phyloP scores from a whole-genome alignment of 2,329 filamentous ascomycete species.

The Fusarium ambrosium region DNA sequence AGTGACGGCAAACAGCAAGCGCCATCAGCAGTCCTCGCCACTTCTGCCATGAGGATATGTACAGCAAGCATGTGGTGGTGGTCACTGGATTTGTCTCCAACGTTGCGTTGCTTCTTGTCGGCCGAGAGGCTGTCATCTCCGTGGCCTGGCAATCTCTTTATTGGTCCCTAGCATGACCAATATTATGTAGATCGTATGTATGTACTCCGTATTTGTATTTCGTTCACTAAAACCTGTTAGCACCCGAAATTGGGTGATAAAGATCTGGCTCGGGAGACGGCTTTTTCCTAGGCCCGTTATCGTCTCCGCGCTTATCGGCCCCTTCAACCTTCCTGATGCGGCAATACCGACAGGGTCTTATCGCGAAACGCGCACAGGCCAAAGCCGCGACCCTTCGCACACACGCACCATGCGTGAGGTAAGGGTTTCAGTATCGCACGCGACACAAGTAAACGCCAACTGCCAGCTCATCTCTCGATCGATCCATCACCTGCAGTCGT shows the following conservation, averaged over 20 bases:
- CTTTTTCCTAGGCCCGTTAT: constrained; percentile 33
- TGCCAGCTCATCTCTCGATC: constrained; percentile 17
- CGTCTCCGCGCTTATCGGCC: constrained; percentile 19
- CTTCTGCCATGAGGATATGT: neutral
- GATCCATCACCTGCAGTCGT: neutral
- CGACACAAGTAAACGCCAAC: constrained; percentile 11
- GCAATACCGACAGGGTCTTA: constrained; percentile 14
- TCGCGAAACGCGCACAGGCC: constrained; percentile 24
- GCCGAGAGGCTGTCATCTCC: neutral
- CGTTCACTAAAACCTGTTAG: constrained; percentile 49
- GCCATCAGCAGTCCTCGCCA: neutral
- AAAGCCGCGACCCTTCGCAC: neutral
- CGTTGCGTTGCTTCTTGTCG: neutral
- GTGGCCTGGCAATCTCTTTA: neutral
- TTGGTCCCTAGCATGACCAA: neutral
- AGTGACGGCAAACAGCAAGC: constrained; percentile 1
- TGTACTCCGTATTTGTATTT: constrained; percentile 13
- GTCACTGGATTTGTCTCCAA: neutral
- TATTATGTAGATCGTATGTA: neutral
- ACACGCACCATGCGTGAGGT: constrained; percentile 22
- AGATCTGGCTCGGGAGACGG: constrained; percentile 18
- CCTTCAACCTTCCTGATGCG: constrained; percentile 11
- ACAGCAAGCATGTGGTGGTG: neutral
- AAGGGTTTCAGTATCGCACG: constrained; percentile 4
- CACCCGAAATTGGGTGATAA: constrained; percentile 38